Evolutionary conservation across 2,329 filamentous ascomycete genomes (phyloP), one percentile per base, ranked within the genome.

Genomic region (Penicillium sp.): DNA sequence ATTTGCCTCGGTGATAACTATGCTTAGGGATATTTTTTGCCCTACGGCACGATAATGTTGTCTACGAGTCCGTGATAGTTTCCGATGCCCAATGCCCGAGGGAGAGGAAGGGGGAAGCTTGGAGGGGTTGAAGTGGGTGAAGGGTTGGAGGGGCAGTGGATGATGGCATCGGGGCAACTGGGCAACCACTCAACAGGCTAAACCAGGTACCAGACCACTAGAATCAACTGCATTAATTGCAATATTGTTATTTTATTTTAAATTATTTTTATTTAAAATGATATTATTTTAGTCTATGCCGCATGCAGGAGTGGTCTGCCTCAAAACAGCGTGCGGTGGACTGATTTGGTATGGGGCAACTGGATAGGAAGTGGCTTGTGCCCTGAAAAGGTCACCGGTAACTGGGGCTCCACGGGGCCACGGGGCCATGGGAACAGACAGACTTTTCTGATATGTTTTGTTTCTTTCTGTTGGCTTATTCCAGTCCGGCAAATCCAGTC

Each of bases 1-100:
- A 49, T 51, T 50, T 49, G 52, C 54, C 52, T 60, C 56, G 58
- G 57, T 59, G 57, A 41, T 28, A 37, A 32, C 20, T 42, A 64
- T n/a, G n/a, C n/a, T n/a, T 65, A 57, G 47, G 59, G 61, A 66
- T 23, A 66, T 60, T 31, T 60, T 64, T 62, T 65, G 51, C 63
- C 64, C 59, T 40, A 15, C 37, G 20, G 37, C 40, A 56, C 53
- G 53, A 56, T 50, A 56, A 53, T 55, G n/a, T 20, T 7, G 8
- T 42, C 28, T 28, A 15, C 29, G 24, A n/a, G n/a, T n/a, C n/a
- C 1, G 37, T 25, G 24, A 10, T 10, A 25, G 13, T 39, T 35
- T 20, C 32, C 33, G 33, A 37, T 37, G 15, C 15, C 37, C 37
- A 20, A 39, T 4, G 2, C 20, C 20, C 20, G 37, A 23, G 23